Base-by-base conservation (phyloP, 345 rosid species). In the Mangifera indica region DNA sequence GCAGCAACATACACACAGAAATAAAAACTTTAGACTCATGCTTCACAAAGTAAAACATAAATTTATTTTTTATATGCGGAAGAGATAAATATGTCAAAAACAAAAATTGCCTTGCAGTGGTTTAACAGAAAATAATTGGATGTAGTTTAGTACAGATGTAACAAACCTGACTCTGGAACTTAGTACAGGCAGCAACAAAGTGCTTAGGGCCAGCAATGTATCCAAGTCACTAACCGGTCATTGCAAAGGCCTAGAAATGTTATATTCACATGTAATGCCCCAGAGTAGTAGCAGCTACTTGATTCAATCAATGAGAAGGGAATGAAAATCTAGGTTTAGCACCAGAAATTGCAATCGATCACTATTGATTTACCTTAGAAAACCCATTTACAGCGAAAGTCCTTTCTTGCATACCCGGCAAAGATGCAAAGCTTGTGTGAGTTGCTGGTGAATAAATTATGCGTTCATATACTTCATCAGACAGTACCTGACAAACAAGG, bases 181-280 rank as follows among this genome's bases (percentile, higher is more conserved):
- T 96, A 76, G 86, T 91, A 71, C 98, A 93, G 58, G 99, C 99
- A 48, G 94, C 80, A n/a, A 93, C 83, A 76, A 96, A 93, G 75
- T 86, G 96, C 69, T 85, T 93, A 56, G 98, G 98, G 56, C 98
- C 99, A 37, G 99, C 98, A 32, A 96, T 64, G 69, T 93, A 93
- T 67, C 98, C 96, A 72, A 96, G 97, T 55, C 99, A 86, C 99
- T 98, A 96, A 26, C 99, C 98, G 80, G 99, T 96, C 97, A 96
- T 96, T 53, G 99, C 99, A 75, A 89, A 96, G 69, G 99, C 93
- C 99, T 93, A 77, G n/a, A 84, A 73, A 80, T 53, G 17, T 73
- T 37, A 66, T 55, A 53, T 8, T 42, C 34, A 71, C 4, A 51
- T 42, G 58, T 80, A 48, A 75, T 77, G 42, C 66, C 37, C 64